phyloP scores from a whole-genome alignment of 768 basidiomycete genomes.

The Gymnopilus dilepis region DNA sequence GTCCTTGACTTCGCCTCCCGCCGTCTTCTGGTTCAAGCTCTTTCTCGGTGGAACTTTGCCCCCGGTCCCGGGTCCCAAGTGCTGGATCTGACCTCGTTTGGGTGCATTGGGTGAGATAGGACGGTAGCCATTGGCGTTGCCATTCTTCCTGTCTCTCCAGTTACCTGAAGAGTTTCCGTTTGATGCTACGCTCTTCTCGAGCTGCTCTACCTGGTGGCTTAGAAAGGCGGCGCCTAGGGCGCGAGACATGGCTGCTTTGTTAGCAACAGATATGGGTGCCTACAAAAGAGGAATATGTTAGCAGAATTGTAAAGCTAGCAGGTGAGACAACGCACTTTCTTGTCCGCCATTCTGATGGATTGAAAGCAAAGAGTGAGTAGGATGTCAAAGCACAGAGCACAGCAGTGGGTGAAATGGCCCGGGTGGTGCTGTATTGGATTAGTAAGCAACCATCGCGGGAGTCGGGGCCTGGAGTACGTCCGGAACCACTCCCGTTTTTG shows the following conservation, averaged over 20 bases:
- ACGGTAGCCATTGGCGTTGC: constrained; percentile 17
- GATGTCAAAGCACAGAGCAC: neutral
- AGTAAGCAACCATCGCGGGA: neutral
- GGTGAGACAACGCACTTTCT: constrained; percentile 30
- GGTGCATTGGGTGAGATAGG: constrained; percentile 23
- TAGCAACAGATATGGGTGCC: constrained; percentile 38
- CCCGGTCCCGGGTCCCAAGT: constrained; percentile 26
- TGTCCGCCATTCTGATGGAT: constrained; percentile 34
- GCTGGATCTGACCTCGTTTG: constrained; percentile 37
- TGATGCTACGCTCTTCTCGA: constrained; percentile 72
- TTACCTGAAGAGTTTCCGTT: constrained; percentile 58
- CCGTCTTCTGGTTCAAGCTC: constrained; percentile 14
- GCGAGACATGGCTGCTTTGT: constrained; percentile 82
- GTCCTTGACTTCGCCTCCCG: constrained; percentile 20
- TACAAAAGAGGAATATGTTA: constrained; percentile 2
- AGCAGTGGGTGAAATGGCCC: neutral
- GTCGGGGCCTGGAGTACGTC: too few species aligned
- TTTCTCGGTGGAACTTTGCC: constrained; percentile 39
- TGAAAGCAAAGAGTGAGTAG: constrained; percentile 1
- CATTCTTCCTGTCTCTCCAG: constrained; percentile 58
- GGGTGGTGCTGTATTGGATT: neutral
- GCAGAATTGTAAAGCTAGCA: neutral
- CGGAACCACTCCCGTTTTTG: neutral
- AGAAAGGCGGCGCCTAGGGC: constrained; percentile 89
- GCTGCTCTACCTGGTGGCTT: constrained; percentile 86